A percentile compares a stretch with the other conserved stretches of the same genome.
Evolutionary conservation across 495 filamentous ascomycete species (phyloP).

Genomic region (Aspergillus taichungensis): DNA sequence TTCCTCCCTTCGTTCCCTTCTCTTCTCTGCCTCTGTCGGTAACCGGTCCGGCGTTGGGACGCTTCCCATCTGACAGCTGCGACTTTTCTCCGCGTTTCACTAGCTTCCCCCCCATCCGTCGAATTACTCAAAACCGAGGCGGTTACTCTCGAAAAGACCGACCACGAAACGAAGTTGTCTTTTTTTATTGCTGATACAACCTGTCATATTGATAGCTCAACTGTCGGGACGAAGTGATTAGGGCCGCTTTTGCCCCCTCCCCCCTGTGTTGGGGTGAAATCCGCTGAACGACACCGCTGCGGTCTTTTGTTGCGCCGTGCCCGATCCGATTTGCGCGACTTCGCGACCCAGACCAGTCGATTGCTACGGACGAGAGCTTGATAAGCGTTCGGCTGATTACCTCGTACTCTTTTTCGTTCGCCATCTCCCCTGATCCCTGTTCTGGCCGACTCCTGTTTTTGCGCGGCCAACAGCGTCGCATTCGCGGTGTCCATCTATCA

Average conservation of each 20-base stretch:
- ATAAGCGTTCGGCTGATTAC: neutral
- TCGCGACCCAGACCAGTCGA: no score
- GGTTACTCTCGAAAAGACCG: neutral
- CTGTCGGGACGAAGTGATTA: neutral
- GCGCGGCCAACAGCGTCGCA: neutral
- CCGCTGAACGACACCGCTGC: neutral
- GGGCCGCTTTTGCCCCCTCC: slow-evolving; percentile 1
- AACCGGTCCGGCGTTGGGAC: neutral
- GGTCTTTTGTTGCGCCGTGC: slow-evolving; percentile 9
- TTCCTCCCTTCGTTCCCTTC: neutral
- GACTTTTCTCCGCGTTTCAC: slow-evolving; percentile 16
- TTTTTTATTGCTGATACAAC: slow-evolving; percentile 4
- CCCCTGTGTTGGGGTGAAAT: slow-evolving; percentile 1
- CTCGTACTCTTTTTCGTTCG: neutral
- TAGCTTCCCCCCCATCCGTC: slow-evolving; percentile 5
- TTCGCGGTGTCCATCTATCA: slow-evolving; percentile 11
- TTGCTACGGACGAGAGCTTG: no score
- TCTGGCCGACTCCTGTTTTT: no score
- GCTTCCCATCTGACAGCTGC: slow-evolving; percentile 9
- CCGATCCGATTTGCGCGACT: neutral
- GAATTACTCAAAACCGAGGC: slow-evolving; percentile 3
- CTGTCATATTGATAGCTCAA: slow-evolving; percentile 14
- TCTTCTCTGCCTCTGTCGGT: neutral
- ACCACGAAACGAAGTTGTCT: slow-evolving; percentile 1
- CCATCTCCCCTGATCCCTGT: no score